Evolutionary conservation across 176 grass and related monocot genomes (phyloP).

Genomic region (Zoysia pacifica): DNA sequence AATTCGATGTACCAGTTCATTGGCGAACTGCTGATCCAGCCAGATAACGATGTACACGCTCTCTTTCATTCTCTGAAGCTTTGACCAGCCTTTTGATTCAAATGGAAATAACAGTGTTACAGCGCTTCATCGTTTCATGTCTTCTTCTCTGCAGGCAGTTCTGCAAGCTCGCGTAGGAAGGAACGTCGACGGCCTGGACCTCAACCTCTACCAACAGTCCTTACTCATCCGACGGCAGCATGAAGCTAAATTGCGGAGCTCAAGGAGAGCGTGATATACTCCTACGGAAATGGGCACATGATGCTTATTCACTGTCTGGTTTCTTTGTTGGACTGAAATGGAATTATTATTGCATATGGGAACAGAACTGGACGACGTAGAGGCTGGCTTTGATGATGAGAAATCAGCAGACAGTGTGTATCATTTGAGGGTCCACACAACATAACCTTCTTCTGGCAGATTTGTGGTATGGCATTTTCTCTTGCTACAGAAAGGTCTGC

Average conservation of each 20-base stretch:
- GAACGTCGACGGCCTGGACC: slow-evolving; percentile 66
- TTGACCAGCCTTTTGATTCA: slow-evolving; percentile 8
- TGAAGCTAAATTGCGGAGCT: slow-evolving; percentile 48
- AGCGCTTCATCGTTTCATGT: not conserved
- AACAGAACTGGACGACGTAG: too few relatives aligned
- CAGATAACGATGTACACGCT: slow-evolving; percentile 39
- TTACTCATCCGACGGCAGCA: slow-evolving; percentile 58
- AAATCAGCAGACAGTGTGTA: too few relatives aligned
- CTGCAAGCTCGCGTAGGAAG: slow-evolving; percentile 70
- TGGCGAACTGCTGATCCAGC: slow-evolving; percentile 62
- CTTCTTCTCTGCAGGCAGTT: slow-evolving; percentile 44
- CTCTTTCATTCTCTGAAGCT: not conserved
- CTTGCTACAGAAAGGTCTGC: too few relatives aligned
- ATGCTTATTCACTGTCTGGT: too few relatives aligned
- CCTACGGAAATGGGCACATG: not conserved
- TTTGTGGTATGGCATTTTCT: too few relatives aligned
- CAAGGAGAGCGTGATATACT: slow-evolving; percentile 44
- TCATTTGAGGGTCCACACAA: too few relatives aligned
- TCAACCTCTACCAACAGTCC: slow-evolving; percentile 72
- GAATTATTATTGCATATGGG: too few relatives aligned
- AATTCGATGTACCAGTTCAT: slow-evolving; percentile 77
- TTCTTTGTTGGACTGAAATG: too few relatives aligned
- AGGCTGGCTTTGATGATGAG: too few relatives aligned
- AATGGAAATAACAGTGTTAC: not conserved
- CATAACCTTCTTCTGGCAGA: too few relatives aligned